Evolutionary conservation across 1,284 basidiomycete species (phyloP).

Genomic region (Gymnopus androsaceus): DNA sequence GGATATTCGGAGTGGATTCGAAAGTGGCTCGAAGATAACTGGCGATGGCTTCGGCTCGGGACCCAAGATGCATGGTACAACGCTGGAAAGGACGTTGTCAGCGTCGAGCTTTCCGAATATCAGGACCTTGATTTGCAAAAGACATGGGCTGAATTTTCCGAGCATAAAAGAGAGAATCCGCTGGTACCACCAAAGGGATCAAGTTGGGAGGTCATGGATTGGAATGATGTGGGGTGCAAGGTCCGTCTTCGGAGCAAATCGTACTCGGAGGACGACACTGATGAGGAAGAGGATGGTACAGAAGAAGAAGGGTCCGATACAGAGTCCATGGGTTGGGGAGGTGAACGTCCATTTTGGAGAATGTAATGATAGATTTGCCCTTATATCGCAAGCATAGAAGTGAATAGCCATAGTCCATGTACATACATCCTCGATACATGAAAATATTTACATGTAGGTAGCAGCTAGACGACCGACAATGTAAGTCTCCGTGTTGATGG

Average conservation of each 20-base stretch:
- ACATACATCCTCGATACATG: not conserved
- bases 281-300: not conserved
- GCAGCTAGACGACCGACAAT: constrained; percentile 70
- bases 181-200: not conserved
- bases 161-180: not conserved
- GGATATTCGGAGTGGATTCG: not conserved
- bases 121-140: not conserved
- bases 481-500: constrained; percentile 75
- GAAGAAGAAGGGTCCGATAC: not conserved
- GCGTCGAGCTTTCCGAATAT: not conserved
- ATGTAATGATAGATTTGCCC: not conserved
- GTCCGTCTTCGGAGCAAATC: not conserved
- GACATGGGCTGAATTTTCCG: not conserved
- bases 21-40: not conserved
- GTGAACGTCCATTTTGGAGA: not conserved
- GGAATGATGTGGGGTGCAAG: not conserved
- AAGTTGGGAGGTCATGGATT: not conserved
- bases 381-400: not conserved
- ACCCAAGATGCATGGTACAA: not conserved
- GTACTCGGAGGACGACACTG: not conserved
- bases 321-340: not conserved
- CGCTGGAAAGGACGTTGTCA: not conserved
- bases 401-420: not conserved
- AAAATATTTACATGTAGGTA: constrained; percentile 43
- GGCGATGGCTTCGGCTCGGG: not conserved